Evolutionary conservation across 257 asterid species (phyloP), one percentile per base, ranked within the genome.

Genomic region (Ophiorrhiza pumila): DNA sequence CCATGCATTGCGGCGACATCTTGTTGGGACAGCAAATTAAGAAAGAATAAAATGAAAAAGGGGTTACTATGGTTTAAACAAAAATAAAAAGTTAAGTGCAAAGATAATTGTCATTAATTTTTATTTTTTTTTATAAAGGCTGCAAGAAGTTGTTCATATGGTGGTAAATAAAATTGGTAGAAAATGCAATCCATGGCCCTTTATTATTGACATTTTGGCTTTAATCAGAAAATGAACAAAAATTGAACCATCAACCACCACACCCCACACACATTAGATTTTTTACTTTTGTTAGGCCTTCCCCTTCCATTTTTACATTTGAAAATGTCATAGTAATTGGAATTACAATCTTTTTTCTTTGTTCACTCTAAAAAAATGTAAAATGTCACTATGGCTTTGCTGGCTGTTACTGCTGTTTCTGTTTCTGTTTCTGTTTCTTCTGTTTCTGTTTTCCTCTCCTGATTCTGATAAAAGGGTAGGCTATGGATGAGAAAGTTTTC

Each of bases 181-280:
- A 50, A 32, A 56, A 45, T 56, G 58, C 49, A 60, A 7, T 7
- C 25, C 34, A 47, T 42, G 55, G 35, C 29, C 50, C 67, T 18
- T 29, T 70, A 35, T 70, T 55, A 47, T 70, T 39, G 66, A 45
- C 27, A 34, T 71, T 71, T 57, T 37, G 53, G 67, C 56, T 71
- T 57, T 71, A 20, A 1, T 7, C 12, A 17, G 34, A 29, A 57
- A 57, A 71, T 3, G 45, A 55, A 55, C 56, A 65, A 55, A 71
- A 71, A 71, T 37, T 37, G 27, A 55, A 43, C 42, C 13, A 5
- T n/a, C 74, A 55, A 23, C 53, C 20, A 43, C 42, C 3, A 7
- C 27, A 2, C 46, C n/a, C n/a, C n/a, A n/a, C n/a, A n/a, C 31
- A 69, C 34, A 13, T 0, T 11, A 7, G 18, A 27, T 31, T 43